phyloP scores from a whole-genome alignment of 164 flowering plant genomes.

The grape (Vitis vinifera) region DNA sequence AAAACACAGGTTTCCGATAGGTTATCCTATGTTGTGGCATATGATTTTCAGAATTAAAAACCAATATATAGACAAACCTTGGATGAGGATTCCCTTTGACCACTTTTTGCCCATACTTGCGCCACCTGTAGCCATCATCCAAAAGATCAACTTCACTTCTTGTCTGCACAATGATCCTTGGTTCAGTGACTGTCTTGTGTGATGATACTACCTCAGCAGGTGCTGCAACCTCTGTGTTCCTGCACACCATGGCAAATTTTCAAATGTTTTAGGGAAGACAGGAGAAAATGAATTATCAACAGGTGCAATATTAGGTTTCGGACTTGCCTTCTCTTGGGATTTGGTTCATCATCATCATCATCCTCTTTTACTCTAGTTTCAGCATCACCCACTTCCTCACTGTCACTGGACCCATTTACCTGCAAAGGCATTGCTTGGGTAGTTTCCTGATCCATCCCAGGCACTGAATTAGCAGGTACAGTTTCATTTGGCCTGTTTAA shows the following conservation, averaged over 20 bases:
- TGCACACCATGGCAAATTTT: conserved; percentile 24
- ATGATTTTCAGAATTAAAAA: neutral
- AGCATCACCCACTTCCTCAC: conserved; percentile 51
- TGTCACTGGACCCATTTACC: conserved; percentile 44
- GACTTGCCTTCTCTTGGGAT: conserved; percentile 76
- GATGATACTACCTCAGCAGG: conserved; percentile 36
- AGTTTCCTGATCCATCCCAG: conserved; percentile 35
- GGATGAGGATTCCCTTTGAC: conserved; percentile 97
- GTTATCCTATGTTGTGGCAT: neutral
- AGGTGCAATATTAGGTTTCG: neutral
- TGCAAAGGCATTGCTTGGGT: conserved; percentile 35
- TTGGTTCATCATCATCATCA: conserved; percentile 54
- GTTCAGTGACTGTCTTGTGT: conserved; percentile 71
- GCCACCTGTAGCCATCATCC: conserved; percentile 98
- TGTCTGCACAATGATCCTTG: conserved; percentile 90
- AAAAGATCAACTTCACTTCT: conserved; percentile 96
- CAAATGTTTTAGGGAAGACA: neutral
- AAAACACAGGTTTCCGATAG: no score
- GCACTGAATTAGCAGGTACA: conserved; percentile 20
- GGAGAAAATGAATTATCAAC: neutral
- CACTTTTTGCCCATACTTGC: conserved; percentile 98
- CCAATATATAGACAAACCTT: conserved; percentile 45
- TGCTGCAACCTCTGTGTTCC: conserved; percentile 45
- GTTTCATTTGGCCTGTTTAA: conserved; percentile 24
- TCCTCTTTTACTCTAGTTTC: conserved; percentile 31